A percentile compares a stretch with the other conserved stretches of the same genome.
Evolutionary conservation across 2,329 filamentous ascomycete species (phyloP).

Genomic region (Zymoseptoria crescenta): DNA sequence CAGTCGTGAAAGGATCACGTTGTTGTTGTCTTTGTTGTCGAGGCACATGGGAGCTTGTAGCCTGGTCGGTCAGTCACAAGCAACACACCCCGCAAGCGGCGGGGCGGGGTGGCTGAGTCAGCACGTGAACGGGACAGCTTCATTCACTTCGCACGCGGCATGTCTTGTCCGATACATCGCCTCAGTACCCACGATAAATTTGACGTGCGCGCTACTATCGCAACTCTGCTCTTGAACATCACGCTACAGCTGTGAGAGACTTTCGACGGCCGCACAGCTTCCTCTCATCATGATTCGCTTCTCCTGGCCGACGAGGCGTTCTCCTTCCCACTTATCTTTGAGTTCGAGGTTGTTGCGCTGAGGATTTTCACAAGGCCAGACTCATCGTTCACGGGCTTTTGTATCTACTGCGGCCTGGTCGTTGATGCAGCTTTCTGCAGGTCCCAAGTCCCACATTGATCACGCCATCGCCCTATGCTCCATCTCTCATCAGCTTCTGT

Average conservation of each 20-base stretch:
- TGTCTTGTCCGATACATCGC: neutral
- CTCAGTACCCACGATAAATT: neutral
- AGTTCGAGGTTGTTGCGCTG: neutral
- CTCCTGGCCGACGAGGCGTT: neutral
- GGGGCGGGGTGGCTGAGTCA: neutral
- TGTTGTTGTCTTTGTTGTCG: neutral
- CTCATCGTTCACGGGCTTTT: too few relatives aligned
- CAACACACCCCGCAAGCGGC: neutral
- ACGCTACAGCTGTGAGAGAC: neutral
- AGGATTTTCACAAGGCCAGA: neutral
- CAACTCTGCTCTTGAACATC: neutral
- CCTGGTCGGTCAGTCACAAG: neutral
- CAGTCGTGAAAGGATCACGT: neutral
- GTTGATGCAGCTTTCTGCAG: neutral
- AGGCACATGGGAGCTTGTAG: neutral
- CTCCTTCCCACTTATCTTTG: neutral
- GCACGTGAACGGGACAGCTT: neutral
- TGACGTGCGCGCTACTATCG: neutral
- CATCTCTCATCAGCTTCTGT: neutral
- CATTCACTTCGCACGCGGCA: neutral
- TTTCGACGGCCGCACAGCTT: neutral
- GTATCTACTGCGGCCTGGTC: neutral
- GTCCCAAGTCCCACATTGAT: neutral
- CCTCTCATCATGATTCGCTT: neutral
- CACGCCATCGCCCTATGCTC: neutral